A percentile compares a stretch with the other conserved stretches of the same genome.
Conservation (phyloP, 345 rosid genomes). For the Fremontodendron californicum region DNA sequence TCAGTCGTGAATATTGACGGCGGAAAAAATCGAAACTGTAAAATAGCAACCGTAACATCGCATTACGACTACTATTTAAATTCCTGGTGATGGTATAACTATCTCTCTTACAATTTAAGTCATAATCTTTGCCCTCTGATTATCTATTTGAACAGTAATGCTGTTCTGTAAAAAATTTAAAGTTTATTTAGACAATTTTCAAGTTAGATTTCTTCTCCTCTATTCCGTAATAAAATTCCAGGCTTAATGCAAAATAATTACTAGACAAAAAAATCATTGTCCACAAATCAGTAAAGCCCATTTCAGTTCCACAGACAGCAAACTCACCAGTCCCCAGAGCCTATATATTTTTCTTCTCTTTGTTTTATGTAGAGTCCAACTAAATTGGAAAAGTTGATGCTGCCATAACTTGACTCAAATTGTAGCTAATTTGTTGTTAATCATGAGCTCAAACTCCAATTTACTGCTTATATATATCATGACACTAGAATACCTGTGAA, state of each 20-base stretch:
- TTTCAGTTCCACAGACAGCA: not conserved
- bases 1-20: no score
- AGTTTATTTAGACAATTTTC: not conserved
- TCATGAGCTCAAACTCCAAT: slow-evolving; percentile 2
- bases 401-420: not conserved
- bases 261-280: not conserved
- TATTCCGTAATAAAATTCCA: not conserved
- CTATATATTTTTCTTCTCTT: not conserved
- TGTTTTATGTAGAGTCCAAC: not conserved
- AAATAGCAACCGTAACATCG: no score
- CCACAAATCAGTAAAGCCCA: not conserved
- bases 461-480: not conserved
- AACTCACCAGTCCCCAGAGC: not conserved
- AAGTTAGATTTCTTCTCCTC: not conserved
- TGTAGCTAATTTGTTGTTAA: not conserved
- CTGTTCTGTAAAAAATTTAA: not conserved
- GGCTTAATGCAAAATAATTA: not conserved
- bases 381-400: not conserved
- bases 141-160: not conserved
- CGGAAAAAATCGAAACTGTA: no score
- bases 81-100: no score
- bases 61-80: no score
- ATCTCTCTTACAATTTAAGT: not conserved
- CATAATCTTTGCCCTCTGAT: not conserved
- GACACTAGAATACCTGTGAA: not conserved